Evolutionary conservation across 306 rosid species (phyloP).

Genomic region (Sicyos edulis): DNA sequence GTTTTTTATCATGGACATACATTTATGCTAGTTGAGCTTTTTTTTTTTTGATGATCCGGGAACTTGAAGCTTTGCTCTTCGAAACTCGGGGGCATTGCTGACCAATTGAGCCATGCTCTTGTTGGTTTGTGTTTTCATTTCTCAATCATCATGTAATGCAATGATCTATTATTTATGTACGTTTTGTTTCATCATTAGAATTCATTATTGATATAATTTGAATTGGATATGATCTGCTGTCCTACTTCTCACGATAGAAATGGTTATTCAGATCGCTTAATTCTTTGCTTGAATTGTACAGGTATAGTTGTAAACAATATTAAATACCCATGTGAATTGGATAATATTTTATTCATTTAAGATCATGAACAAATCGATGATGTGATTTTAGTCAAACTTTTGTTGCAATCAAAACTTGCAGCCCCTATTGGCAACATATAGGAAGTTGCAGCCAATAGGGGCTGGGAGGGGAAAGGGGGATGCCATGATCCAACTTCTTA

Average conservation of each 20-base stretch:
- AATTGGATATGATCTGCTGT: not conserved
- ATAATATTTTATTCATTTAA: conserved; percentile 1
- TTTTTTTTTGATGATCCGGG: too few species aligned
- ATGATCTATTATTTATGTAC: not conserved
- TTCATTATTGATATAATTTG: not conserved
- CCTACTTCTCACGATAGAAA: not conserved
- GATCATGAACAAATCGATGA: not conserved
- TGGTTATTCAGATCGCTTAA: not conserved
- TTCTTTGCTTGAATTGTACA: not conserved
- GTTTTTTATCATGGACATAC: too few species aligned
- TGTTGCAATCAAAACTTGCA: too few species aligned
- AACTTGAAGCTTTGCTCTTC: too few species aligned
- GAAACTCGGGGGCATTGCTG: too few species aligned
- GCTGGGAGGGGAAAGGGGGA: too few species aligned
- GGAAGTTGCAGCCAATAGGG: too few species aligned
- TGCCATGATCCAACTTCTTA: too few species aligned
- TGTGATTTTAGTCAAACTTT: too few species aligned
- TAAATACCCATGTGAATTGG: not conserved
- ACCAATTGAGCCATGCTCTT: too few species aligned
- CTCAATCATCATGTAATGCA: not conserved
- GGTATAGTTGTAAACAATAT: not conserved
- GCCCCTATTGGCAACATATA: too few species aligned
- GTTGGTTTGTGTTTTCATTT: not conserved
- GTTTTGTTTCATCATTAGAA: not conserved
- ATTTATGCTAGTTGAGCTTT: too few species aligned